Evolutionary conservation across 352 stramenopile species (phyloP), one percentile per base, ranked within the genome.

Genomic region (Elongisporangium prolatum): DNA sequence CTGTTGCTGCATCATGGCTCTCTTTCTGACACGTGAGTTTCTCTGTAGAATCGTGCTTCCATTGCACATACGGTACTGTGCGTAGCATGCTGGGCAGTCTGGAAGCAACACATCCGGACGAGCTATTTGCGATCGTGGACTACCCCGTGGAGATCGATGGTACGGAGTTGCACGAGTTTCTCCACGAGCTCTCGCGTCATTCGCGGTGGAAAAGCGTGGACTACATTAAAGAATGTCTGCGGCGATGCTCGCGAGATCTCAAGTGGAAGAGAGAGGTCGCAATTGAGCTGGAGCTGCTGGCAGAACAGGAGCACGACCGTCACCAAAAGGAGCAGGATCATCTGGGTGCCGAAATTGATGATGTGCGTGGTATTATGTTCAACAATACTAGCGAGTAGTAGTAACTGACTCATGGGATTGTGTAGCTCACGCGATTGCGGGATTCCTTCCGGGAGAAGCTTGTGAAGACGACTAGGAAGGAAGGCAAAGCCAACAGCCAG

Each of bases 131-230:
- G 24, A 60, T 91, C 50, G 60, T 95, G 44, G 84, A 95, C 58
- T 95, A 95, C 60, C 86, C 86, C 8, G 68, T 75, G 1, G 51
- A 75, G 51, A 80, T 95, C 50, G 69, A 82, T 16, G 77, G 68
- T n/a, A 62, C 87, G 0, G 72, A 61, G 6, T 54, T 95, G 51
- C 79, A 89, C 60, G 82, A 91, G 44, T 89, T 77, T 48, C 52
- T 93, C 14, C 59, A 77, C 38, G 65, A 74, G 2, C 57, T 95
- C 20, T 76, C 77, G 13, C 73, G 54, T 4, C 71, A 74, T 18
- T 91, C 86, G 24, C 80, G 75, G 28, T 95, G 84, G 84, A 78
- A 77, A 10, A 95, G 86, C 66, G 68, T 95, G 37, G 84, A 92
- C 25, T 91, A 90, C 57, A 69, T 95, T 25, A 90, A 90, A 48